phyloP scores from a whole-genome alignment of 306 rosid species.

The Carpinus fangiana region DNA sequence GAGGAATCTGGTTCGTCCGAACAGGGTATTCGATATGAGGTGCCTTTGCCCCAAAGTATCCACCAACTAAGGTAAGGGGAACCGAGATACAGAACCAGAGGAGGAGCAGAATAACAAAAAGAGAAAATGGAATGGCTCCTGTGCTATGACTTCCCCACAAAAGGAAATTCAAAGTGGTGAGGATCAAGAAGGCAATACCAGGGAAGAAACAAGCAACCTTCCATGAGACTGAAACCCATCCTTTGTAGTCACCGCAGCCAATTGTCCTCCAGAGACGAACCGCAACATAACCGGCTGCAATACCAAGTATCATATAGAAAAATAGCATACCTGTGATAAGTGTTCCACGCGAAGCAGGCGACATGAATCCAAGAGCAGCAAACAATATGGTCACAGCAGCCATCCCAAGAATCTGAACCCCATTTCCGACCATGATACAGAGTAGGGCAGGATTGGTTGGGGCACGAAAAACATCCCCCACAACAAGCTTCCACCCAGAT shows the following conservation, averaged over 20 bases:
- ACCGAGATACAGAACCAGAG: conserved; percentile 98
- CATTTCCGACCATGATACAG: conserved; percentile 92
- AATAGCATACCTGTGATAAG: conserved; percentile 92
- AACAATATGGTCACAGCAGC: conserved; percentile 93
- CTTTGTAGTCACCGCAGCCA: conserved; percentile 63
- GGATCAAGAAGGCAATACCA: conserved; percentile 82
- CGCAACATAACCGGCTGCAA: conserved; percentile 92
- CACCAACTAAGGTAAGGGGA: conserved; percentile 89
- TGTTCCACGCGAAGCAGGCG: conserved; percentile 95
- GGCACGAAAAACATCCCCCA: conserved; percentile 97
- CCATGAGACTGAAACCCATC: conserved; percentile 89
- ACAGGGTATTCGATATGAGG: conserved; percentile 85
- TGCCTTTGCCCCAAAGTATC: conserved; percentile 86
- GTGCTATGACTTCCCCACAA: conserved; percentile 97
- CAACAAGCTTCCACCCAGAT: conserved; percentile 99
- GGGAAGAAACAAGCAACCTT: conserved; percentile 95
- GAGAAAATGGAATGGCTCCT: conserved; percentile 92
- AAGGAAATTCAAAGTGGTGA: conserved; percentile 80
- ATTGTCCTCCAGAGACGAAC: conserved; percentile 93
- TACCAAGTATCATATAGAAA: conserved; percentile 87
- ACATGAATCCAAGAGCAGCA: conserved; percentile 98
- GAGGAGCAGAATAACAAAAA: conserved; percentile 66
- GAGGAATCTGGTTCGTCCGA: conserved; percentile 82
- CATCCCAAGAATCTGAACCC: conserved; percentile 96
- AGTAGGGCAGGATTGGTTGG: conserved; percentile 68